These are phyloP conservation scores for Lentinula raphanica DNA, from an alignment of 768 basidiomycete species.

Conservation along the genomic window DNA sequence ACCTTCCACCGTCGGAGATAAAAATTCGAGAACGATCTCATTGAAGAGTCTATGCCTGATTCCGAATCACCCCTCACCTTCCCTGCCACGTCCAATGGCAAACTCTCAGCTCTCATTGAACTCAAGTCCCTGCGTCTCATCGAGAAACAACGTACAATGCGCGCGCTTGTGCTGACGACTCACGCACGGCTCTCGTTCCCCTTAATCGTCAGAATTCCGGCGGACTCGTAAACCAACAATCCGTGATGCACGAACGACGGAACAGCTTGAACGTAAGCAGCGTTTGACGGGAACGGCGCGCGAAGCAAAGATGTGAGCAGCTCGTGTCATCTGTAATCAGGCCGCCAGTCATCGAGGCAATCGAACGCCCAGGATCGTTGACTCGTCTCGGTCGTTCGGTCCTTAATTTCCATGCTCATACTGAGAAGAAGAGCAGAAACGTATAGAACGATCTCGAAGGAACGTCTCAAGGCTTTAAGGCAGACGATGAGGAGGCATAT, in stretches of 20 bases:
- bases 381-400: slow-evolving; percentile 77
- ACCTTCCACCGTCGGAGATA: slow-evolving; percentile 77
- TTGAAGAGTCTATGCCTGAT: slow-evolving; percentile 27
- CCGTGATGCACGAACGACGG: slow-evolving; percentile 85
- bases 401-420: slow-evolving; percentile 76
- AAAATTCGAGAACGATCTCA: slow-evolving; percentile 48
- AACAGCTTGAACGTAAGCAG: slow-evolving; percentile 86
- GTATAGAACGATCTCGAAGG: slow-evolving; percentile 95
- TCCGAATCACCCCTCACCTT: slow-evolving; percentile 17
- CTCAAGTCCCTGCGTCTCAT: slow-evolving; percentile 84
- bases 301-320: slow-evolving; percentile 97
- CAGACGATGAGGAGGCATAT: slow-evolving; percentile 99
- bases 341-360: slow-evolving; percentile 65
- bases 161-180: slow-evolving; percentile 84
- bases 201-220: slow-evolving; percentile 89
- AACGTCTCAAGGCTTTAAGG: slow-evolving; percentile 97
- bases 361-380: slow-evolving; percentile 60
- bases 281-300: slow-evolving; percentile 82
- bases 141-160: slow-evolving; percentile 85
- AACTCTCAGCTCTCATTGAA: slow-evolving; percentile 87
- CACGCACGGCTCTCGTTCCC: slow-evolving; percentile 84
- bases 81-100: slow-evolving; percentile 63
- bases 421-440: slow-evolving; percentile 98
- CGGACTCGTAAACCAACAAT: slow-evolving; percentile 79
- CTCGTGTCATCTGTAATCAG: slow-evolving; percentile 85